Percentiles rank a stretch among this genome's conserved stretches.
Evolutionary conservation across 768 basidiomycete species (phyloP).

Genomic region (Heimioporus sp.): DNA sequence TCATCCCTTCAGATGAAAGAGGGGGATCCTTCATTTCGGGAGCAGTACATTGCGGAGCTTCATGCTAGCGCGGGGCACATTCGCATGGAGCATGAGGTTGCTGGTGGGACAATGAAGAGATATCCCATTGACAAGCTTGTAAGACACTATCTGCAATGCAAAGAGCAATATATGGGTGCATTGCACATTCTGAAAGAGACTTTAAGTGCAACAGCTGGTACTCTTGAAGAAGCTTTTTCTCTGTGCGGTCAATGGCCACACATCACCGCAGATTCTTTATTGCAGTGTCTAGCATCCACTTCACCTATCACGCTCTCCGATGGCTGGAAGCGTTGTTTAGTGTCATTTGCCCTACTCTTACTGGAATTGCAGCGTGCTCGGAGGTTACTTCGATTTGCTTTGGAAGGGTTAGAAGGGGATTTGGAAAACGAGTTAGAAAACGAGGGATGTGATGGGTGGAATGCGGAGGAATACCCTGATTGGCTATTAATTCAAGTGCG

Average conservation of each 20-base stretch:
- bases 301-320: not conserved
- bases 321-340: not conserved
- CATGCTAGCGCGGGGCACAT: too few relatives aligned
- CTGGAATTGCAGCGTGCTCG: conserved; percentile 27
- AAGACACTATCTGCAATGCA: not conserved
- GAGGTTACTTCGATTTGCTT: conserved; percentile 19
- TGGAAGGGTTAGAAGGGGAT: conserved; percentile 10
- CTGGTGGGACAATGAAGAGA: not conserved
- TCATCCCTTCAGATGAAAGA: too few relatives aligned
- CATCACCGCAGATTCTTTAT: not conserved
- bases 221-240: not conserved
- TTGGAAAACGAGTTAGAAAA: conserved; percentile 26
- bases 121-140: not conserved
- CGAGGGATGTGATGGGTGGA: conserved; percentile 15
- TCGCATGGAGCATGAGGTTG: too few relatives aligned
- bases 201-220: not conserved
- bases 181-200: not conserved
- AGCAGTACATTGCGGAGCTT: too few relatives aligned
- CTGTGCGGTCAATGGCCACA: not conserved
- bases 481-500: conserved; percentile 45
- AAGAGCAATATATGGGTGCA: not conserved
- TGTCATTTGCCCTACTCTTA: not conserved
- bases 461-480: conserved; percentile 28
- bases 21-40: too few relatives aligned
- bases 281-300: not conserved